phyloP scores from a whole-genome alignment of 2,329 filamentous ascomycete genomes.

The Emmonsiellopsis sp. region DNA sequence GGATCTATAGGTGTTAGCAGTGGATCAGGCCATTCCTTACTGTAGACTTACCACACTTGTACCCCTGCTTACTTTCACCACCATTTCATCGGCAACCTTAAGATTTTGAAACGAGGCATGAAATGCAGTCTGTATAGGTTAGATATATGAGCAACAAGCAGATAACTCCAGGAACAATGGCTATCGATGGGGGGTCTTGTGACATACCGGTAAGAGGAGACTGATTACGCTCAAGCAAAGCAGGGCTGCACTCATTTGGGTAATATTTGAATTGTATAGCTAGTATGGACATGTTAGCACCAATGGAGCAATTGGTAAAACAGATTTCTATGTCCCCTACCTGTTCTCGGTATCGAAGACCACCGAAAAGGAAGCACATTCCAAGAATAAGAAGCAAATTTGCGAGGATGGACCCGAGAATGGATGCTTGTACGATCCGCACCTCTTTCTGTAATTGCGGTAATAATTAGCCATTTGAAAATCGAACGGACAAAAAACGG shows the following conservation, averaged over 20 bases:
- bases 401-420: slow-evolving; percentile 81
- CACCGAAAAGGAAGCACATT: slow-evolving; percentile 84
- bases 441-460: slow-evolving; percentile 56
- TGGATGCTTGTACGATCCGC: slow-evolving; percentile 80
- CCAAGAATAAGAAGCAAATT: slow-evolving; percentile 83
- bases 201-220: slow-evolving; percentile 65
- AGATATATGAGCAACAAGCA: background rate
- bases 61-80: slow-evolving; percentile 77
- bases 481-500: background rate
- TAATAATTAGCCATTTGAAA: background rate
- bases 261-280: slow-evolving; percentile 92
- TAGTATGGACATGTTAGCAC: slow-evolving; percentile 20
- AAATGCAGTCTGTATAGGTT: slow-evolving; percentile 61
- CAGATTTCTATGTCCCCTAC: slow-evolving; percentile 30
- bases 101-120: slow-evolving; percentile 71
- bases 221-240: slow-evolving; percentile 86
- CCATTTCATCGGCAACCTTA: slow-evolving; percentile 55
- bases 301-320: background rate
- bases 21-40: background rate
- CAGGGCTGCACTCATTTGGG: slow-evolving; percentile 90
- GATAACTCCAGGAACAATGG: background rate
- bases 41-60: slow-evolving; percentile 64
- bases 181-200: background rate
- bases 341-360: slow-evolving; percentile 79
- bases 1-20: slow-evolving; percentile 41